Conservation (phyloP, 257 asterid genomes). For the Solanum habrochaites region DNA sequence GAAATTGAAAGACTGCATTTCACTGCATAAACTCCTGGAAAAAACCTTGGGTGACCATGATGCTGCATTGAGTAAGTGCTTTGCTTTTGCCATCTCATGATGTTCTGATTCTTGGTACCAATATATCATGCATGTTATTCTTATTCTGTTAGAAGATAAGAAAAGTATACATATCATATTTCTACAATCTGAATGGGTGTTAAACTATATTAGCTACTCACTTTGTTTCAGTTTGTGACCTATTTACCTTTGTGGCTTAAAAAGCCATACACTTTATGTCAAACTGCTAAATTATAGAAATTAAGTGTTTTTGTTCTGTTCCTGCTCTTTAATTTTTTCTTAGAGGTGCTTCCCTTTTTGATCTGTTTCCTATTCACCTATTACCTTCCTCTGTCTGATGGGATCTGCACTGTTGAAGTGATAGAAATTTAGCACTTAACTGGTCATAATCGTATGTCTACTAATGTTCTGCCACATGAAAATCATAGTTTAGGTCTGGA, state of each 20-base stretch:
- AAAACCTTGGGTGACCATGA: conserved; percentile 41
- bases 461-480: not conserved
- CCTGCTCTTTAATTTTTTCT: not conserved
- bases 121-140: not conserved
- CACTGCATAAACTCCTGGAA: conserved; percentile 56
- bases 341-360: not conserved
- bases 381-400: not conserved
- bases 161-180: not conserved
- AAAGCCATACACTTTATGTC: not conserved
- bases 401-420: not conserved
- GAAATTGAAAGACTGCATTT: conserved; percentile 62
- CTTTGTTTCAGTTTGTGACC: not conserved
- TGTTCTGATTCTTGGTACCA: not conserved
- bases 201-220: not conserved
- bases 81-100: not conserved
- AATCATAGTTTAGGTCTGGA: not conserved
- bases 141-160: not conserved
- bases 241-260: not conserved
- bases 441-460: not conserved
- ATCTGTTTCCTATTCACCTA: not conserved
- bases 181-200: not conserved
- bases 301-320: not conserved
- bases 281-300: not conserved
- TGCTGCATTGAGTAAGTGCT: conserved; percentile 68
- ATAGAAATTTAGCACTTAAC: not conserved